Evolutionary conservation across 495 filamentous ascomycete species (phyloP), one percentile per base, ranked within the genome.

Genomic region (Aspergillus wentii): DNA sequence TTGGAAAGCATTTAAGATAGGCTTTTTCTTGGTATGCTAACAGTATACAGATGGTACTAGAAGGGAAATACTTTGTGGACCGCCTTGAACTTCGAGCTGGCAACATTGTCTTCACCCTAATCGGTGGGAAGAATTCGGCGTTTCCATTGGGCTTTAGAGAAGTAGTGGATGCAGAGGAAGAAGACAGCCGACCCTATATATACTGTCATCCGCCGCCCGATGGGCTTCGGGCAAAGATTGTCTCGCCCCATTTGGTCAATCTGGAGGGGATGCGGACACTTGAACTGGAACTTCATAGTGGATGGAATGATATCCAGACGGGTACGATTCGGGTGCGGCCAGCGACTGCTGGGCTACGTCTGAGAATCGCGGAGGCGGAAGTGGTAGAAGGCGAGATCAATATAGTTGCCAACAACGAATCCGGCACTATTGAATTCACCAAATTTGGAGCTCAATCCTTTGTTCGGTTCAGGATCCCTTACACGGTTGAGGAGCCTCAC

Each of bases 271-370:
- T 83, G 46, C 81, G 82, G 34, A 78, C 76, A 8, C 60, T 95
- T 4, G 84, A 94, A 43, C 61, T 99, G 30, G 74, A 80, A 38
- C 59, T 95, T 7, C 58, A 69, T 30, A 82, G 79, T 28, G 91
- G 91, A 17, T 80, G 81, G 71, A 95, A 97, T 52, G 61, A 83
- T 3, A 72, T 96, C 31, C 60, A 64, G 21, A 72, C 52, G 9
- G 82, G 79, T 23, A 82, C 84, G 40, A 56, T 99, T 35, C 79
- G 81, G 21, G 67, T 96, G 18, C 77, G 81, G 48, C 76, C 89
- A 41, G 88, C 83, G 3, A 91, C 94, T 3, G 92, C 90, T 17
- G 94, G 94, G 0, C 62, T 99, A 21, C 74, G 94, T 28, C 71
- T 99, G 10, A 76, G 88, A 39, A 90, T 83, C 29, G 76, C 79